phyloP scores from a whole-genome alignment of 352 stramenopile genomes.

The Globisporangium uncinulatum region DNA sequence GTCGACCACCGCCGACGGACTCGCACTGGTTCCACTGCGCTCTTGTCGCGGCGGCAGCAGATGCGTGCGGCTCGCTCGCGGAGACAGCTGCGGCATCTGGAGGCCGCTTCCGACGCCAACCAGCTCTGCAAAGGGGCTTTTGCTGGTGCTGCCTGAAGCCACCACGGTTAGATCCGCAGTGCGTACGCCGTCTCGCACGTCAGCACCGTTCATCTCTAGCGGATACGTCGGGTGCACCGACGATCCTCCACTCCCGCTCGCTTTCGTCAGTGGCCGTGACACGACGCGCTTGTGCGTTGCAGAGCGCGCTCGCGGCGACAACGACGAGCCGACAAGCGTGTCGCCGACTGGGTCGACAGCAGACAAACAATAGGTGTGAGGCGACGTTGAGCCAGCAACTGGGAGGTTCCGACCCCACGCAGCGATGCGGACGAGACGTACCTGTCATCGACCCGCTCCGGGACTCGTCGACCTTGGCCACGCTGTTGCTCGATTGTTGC shows the following conservation, averaged over 20 bases:
- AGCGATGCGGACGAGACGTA: background rate
- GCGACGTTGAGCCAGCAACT: background rate
- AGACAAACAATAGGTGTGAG: background rate
- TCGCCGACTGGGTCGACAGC: background rate
- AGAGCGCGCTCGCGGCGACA: constrained; percentile 10
- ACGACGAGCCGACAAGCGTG: background rate
- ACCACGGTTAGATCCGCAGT: background rate
- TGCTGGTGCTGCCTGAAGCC: background rate
- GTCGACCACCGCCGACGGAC: background rate
- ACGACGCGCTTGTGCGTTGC: constrained; percentile 9
- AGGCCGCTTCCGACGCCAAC: background rate
- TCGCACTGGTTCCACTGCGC: background rate
- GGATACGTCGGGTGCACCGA: background rate
- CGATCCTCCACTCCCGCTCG: background rate
- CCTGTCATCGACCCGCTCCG: constrained; percentile 3
- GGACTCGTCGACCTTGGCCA: constrained; percentile 13
- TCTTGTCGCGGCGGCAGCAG: background rate
- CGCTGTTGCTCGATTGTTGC: constrained; percentile 6
- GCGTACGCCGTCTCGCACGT: background rate
- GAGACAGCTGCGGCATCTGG: constrained; percentile 3
- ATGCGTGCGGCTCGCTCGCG: background rate
- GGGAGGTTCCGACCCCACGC: background rate
- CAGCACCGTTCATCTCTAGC: constrained; percentile 5
- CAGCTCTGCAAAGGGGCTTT: background rate
- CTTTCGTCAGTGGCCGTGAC: background rate